Percentiles rank a stretch among this genome's conserved stretches.
These are phyloP conservation scores for Handroanthus guayacan DNA, from an alignment of 257 asterid species.

Conservation along the genomic window DNA sequence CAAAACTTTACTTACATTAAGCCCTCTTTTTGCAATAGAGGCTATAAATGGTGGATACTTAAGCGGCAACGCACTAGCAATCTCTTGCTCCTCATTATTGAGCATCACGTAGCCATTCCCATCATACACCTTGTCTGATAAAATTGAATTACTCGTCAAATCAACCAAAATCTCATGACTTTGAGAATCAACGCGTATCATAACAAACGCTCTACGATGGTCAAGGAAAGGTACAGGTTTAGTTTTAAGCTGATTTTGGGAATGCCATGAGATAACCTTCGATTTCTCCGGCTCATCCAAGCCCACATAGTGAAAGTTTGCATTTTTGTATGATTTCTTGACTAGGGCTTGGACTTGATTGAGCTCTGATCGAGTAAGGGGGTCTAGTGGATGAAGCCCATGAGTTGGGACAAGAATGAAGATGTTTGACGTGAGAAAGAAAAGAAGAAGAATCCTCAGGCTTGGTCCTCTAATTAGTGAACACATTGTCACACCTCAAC, in stretches of 20 bases:
- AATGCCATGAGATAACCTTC: slow-evolving; percentile 36
- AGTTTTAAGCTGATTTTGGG: not conserved
- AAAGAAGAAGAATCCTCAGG: not conserved
- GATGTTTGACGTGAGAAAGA: not conserved
- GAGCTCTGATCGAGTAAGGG: slow-evolving; percentile 41
- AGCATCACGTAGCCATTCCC: slow-evolving; percentile 59
- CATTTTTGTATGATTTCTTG: slow-evolving; percentile 19
- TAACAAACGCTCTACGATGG: slow-evolving; percentile 50
- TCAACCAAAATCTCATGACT: slow-evolving; percentile 50
- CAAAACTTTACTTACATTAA: slow-evolving; percentile 47
- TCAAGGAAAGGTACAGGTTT: not conserved
- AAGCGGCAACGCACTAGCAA: slow-evolving; percentile 42
- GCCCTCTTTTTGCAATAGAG: slow-evolving; percentile 54
- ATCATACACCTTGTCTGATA: slow-evolving; percentile 39
- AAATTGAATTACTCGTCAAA: slow-evolving; percentile 34
- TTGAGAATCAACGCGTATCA: slow-evolving; percentile 33
- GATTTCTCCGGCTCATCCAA: slow-evolving; percentile 44
- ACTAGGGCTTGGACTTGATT: slow-evolving; percentile 39
- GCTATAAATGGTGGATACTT: slow-evolving; percentile 45
- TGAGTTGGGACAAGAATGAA: not conserved
- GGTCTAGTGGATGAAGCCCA: slow-evolving; percentile 41
- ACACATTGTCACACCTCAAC: not conserved
- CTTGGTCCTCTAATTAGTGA: not conserved
- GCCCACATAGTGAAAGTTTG: slow-evolving; percentile 44
- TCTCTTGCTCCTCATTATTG: slow-evolving; percentile 42